phyloP scores from a whole-genome alignment of 176 grass and related monocot genomes.

The Eleusine coracana region DNA sequence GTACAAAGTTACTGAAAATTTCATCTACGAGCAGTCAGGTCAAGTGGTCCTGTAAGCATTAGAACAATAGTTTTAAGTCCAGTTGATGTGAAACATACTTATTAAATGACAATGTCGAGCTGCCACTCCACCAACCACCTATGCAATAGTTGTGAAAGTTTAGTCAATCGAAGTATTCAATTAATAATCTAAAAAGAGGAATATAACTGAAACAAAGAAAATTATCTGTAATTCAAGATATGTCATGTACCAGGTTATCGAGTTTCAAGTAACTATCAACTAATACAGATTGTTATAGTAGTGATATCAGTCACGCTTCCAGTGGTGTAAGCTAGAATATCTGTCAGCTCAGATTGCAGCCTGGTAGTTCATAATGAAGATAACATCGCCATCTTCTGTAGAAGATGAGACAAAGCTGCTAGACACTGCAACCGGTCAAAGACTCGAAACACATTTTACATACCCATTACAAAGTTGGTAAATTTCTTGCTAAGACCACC shows the following conservation, averaged over 20 bases:
- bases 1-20: slow-evolving; percentile 72
- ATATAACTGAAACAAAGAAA: neutral
- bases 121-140: slow-evolving; percentile 99
- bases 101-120: slow-evolving; percentile 69
- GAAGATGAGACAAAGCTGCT: neutral
- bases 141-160: slow-evolving; percentile 29
- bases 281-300: neutral
- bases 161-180: slow-evolving; percentile 1
- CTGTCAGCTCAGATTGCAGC: neutral
- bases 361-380: neutral
- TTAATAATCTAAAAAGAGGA: neutral
- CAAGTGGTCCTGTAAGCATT: slow-evolving; percentile 8
- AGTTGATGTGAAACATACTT: slow-evolving; percentile 60
- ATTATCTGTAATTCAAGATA: neutral
- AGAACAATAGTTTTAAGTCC: slow-evolving; percentile 13
- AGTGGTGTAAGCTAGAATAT: neutral
- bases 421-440: neutral
- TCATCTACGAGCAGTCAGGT: slow-evolving; percentile 36
- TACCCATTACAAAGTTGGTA: slow-evolving; percentile 94
- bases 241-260: neutral
- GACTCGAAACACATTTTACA: neutral
- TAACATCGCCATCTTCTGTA: neutral
- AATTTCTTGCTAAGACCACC: slow-evolving; percentile 67
- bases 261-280: slow-evolving; percentile 16
- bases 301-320: neutral